Evolutionary conservation across 2,329 filamentous ascomycete genomes (phyloP), one percentile per base, ranked within the genome.

Genomic region (Diaporthe aspalathi): DNA sequence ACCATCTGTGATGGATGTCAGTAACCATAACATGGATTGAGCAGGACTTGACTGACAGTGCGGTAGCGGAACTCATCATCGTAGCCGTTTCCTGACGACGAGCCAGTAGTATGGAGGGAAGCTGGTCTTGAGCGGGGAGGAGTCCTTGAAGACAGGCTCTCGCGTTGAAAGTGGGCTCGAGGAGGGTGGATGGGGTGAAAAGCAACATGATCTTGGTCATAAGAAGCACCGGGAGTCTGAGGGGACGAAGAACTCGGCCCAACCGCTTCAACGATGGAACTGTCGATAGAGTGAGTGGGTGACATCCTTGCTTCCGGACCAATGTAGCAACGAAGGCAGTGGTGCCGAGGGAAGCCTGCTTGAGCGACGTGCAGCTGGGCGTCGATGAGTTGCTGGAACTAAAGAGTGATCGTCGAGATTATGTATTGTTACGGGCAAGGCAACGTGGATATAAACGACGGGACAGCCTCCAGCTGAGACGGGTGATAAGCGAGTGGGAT

Each of bases 41-140:
- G 40, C 1, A 22, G 27, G 32, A n/a, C 3, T 53, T 24, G 6
- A 72, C 78, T 72, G 53, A 79, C 79, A n/a, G 79, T 80, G 60
- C 73, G 74, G 69, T 76, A 79, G 7, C 77, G 77, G 63, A 80
- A 78, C 14, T 77, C 78, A 73, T 80, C 78, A 24, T 77, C 74
- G 52, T 78, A 78, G 14, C 56, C 57, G 22, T 62, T 67, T 4
- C 68, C 71, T 50, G 65, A 63, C 22, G 63, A 68, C 4, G 71
- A 73, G n/a, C 49, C 32, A 12, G 71, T 71, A 3, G 54, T 73
- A 22, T 71, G 69, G 4, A 73, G 56, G 35, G 71, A 73, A 47
- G 60, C 50, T 14, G 68, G 68, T 24, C 71, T 57, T 68, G 66
- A 68, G 43, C 53, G 62, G 32, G 71, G 40, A 57, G 62, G 50